phyloP scores from a whole-genome alignment of 768 basidiomycete genomes.

The Baorangia bicolor region DNA sequence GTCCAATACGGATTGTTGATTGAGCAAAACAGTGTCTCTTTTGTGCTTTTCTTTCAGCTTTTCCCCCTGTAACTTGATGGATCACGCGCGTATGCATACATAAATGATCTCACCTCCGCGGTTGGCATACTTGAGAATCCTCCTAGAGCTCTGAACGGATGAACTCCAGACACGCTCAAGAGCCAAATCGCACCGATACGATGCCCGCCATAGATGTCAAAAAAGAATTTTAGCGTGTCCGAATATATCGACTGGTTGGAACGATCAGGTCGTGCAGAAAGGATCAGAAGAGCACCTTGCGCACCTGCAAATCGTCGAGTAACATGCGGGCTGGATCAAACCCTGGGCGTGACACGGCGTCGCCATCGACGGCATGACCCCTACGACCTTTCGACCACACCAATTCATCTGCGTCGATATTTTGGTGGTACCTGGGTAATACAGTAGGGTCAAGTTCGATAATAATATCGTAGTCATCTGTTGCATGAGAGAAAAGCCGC shows the following conservation, averaged over 20 bases:
- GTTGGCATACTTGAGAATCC: constrained; percentile 73
- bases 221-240: constrained; percentile 81
- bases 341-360: constrained; percentile 49
- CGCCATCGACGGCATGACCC: constrained; percentile 31
- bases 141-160: constrained; percentile 78
- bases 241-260: constrained; percentile 59
- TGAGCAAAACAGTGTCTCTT: constrained; percentile 56
- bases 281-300: constrained; percentile 13
- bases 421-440: constrained; percentile 75
- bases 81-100: neutral
- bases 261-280: constrained; percentile 1
- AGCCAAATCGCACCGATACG: constrained; percentile 87
- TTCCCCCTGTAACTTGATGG: constrained; percentile 18
- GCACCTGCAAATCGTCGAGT: constrained; percentile 71
- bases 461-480: constrained; percentile 82
- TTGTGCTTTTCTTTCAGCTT: constrained; percentile 50
- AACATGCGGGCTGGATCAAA: constrained; percentile 78
- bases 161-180: constrained; percentile 56
- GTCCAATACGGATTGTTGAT: constrained; percentile 60
- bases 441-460: constrained; percentile 65
- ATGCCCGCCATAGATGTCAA: constrained; percentile 77
- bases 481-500: constrained; percentile 85
- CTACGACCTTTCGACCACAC: constrained; percentile 42
- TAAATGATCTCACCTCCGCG: constrained; percentile 29
- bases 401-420: constrained; percentile 50